A percentile compares a stretch with the other conserved stretches of the same genome.
phyloP scores from a whole-genome alignment of 768 basidiomycete species.

The Calocybe gangraenosa region DNA sequence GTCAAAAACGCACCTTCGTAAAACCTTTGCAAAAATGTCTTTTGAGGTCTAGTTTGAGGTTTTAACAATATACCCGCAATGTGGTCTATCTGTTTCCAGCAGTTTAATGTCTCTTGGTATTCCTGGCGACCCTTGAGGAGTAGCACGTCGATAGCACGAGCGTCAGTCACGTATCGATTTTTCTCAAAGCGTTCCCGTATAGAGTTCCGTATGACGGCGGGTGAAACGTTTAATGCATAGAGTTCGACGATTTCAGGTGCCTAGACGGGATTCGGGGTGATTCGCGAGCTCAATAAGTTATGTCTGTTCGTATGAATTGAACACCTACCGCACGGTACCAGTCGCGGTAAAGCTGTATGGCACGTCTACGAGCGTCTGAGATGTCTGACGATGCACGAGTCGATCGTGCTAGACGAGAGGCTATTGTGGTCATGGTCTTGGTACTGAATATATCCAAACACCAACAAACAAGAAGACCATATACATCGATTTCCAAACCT shows the following conservation, averaged over 20 bases:
- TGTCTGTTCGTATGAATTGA: background rate
- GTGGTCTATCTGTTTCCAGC: constrained; percentile 88
- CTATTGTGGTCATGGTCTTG: constrained; percentile 68
- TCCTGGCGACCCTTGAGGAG: constrained; percentile 82
- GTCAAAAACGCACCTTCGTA: constrained; percentile 66
- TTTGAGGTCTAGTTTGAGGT: constrained; percentile 36
- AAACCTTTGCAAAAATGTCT: constrained; percentile 80
- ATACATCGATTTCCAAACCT: constrained; percentile 13
- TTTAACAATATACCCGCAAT: constrained; percentile 66
- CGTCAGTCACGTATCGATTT: constrained; percentile 79
- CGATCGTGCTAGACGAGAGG: constrained; percentile 76
- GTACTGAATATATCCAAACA: constrained; percentile 9
- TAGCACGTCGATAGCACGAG: constrained; percentile 79
- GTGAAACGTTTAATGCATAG: constrained; percentile 79
- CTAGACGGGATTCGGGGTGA: constrained; percentile 32
- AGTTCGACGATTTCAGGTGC: constrained; percentile 87
- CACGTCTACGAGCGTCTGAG: constrained; percentile 62
- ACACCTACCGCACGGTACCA: constrained; percentile 88
- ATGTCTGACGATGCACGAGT: constrained; percentile 53
- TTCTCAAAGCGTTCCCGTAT: constrained; percentile 86
- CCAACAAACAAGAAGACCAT: constrained; percentile 7
- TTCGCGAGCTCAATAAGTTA: constrained; percentile 3
- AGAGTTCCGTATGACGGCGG: constrained; percentile 71
- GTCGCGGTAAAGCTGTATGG: constrained; percentile 78
- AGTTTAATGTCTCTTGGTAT: constrained; percentile 92